These are phyloP conservation scores for Chrysanthemum makinoi DNA, from an alignment of 129 eudicot species.

Conservation along the genomic window DNA sequence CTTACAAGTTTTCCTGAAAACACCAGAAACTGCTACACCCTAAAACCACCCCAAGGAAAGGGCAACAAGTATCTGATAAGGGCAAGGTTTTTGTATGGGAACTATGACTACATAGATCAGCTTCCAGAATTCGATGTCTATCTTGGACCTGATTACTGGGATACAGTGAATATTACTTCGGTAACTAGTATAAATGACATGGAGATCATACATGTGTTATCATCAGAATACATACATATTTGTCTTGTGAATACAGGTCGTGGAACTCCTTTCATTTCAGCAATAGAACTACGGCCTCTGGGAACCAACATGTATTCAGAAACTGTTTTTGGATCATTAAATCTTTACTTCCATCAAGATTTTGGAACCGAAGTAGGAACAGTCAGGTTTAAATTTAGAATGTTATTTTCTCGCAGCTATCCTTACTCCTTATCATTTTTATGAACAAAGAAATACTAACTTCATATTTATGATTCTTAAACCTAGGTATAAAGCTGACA, in stretches of 20 bases:
- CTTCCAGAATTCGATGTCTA: slow-evolving; percentile 42
- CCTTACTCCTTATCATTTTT: too few relatives aligned
- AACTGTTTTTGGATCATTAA: slow-evolving; percentile 19
- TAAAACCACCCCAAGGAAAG: slow-evolving; percentile 41
- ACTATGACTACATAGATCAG: slow-evolving; percentile 45
- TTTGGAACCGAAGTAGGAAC: background rate
- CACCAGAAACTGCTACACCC: slow-evolving; percentile 52
- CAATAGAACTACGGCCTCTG: slow-evolving; percentile 41
- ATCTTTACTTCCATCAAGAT: background rate
- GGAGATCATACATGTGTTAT: slow-evolving; percentile 43
- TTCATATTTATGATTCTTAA: background rate
- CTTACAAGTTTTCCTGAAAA: slow-evolving; percentile 60
- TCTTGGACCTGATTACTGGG: slow-evolving; percentile 48
- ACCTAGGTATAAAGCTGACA: slow-evolving; percentile 27
- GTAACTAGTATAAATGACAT: background rate
- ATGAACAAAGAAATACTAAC: too few relatives aligned
- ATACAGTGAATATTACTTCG: slow-evolving; percentile 15
- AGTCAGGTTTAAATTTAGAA: slow-evolving; percentile 22
- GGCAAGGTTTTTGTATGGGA: slow-evolving; percentile 54
- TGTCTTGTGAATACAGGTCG: slow-evolving; percentile 45
- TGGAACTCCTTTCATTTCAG: slow-evolving; percentile 46
- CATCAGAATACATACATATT: slow-evolving; percentile 36
- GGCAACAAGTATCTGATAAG: slow-evolving; percentile 38
- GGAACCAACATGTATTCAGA: slow-evolving; percentile 19
- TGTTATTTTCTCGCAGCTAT: background rate